phyloP scores from a whole-genome alignment of 1,139 yeast species.

The Yamadazyma atmosphaerica region DNA sequence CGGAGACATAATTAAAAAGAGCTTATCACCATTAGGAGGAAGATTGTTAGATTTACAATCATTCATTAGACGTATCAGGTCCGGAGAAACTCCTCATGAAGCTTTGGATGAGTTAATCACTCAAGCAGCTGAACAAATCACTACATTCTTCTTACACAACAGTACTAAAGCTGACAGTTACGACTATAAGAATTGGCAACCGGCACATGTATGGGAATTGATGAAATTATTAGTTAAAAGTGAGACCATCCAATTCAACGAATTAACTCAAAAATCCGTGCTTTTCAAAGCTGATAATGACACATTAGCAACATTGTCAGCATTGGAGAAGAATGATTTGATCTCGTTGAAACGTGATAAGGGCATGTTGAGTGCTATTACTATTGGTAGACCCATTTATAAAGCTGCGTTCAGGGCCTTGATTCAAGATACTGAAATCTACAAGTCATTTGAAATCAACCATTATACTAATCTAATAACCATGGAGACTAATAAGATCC shows the following conservation, averaged over 20 bases:
- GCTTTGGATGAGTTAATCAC: conserved; percentile 79
- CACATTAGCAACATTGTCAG: conserved; percentile 53
- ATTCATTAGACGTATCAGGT: conserved; percentile 79
- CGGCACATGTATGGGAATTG: conserved; percentile 88
- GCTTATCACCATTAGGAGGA: conserved; percentile 83
- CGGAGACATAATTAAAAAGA: conserved; percentile 21
- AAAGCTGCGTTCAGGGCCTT: conserved; percentile 76
- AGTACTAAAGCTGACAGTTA: conserved; percentile 23
- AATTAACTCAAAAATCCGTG: conserved; percentile 53
- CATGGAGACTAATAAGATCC: conserved; percentile 64
- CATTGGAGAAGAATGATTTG: conserved; percentile 79
- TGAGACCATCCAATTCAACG: conserved; percentile 48
- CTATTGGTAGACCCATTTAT: conserved; percentile 83
- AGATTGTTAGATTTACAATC: conserved; percentile 92
- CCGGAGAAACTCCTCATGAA: conserved; percentile 78
- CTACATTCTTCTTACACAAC: conserved; percentile 71
- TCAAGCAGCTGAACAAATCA: conserved; percentile 85
- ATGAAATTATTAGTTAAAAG: conserved; percentile 60
- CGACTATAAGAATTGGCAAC: conserved; percentile 50
- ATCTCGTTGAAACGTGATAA: conserved; percentile 67
- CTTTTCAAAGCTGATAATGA: conserved; percentile 62
- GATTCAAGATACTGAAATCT: conserved; percentile 56
- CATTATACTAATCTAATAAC: conserved; percentile 55
- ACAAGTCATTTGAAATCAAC: conserved; percentile 63
- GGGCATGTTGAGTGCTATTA: conserved; percentile 67